Percentiles rank a stretch among this genome's conserved stretches.
phyloP scores from a whole-genome alignment of 2,329 filamentous ascomycete species.

The Neopestalotiopsis rosae region DNA sequence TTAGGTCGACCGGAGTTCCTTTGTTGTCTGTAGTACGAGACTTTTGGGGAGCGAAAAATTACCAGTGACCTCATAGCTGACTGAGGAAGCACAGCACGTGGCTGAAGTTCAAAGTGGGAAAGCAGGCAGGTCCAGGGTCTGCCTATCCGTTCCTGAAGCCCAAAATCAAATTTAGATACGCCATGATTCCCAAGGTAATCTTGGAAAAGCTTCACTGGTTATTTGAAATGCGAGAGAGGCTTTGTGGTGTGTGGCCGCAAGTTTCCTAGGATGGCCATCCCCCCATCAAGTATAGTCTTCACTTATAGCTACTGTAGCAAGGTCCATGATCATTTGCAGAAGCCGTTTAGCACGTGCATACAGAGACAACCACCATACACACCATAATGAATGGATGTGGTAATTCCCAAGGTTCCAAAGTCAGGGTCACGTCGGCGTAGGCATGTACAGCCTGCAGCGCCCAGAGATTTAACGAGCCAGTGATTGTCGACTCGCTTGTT shows the following conservation, averaged over 20 bases:
- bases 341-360: neutral
- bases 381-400: neutral
- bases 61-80: neutral
- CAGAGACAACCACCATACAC: neutral
- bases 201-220: too few relatives aligned
- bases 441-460: neutral
- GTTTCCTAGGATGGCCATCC: neutral
- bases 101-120: neutral
- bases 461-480: neutral
- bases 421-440: neutral
- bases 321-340: neutral
- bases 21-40: neutral
- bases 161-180: too few relatives aligned
- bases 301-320: neutral
- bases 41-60: neutral
- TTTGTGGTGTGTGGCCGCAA: neutral
- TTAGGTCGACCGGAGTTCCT: neutral
- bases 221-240: neutral
- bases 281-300: neutral
- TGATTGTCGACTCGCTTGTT: neutral
- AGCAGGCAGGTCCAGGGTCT: neutral
- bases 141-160: neutral
- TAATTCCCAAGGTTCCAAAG: neutral
- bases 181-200: too few relatives aligned
- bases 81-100: neutral